Base-by-base conservation (phyloP, 2,329 filamentous ascomycete species). In the Cladosporium sp. region DNA sequence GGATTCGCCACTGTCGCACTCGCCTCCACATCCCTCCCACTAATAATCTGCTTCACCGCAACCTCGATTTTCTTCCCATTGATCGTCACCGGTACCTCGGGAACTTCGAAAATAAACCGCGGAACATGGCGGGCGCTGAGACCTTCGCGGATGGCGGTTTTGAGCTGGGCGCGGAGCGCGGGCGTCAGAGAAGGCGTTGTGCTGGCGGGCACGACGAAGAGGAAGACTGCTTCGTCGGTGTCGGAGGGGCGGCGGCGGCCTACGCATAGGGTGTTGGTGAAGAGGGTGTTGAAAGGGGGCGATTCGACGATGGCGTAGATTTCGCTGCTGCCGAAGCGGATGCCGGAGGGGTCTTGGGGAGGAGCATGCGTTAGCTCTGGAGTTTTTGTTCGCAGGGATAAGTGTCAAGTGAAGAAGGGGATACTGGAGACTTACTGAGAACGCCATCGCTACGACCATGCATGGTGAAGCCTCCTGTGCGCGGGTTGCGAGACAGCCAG, bases 301-400 rank as follows among this genome's bases (percentile, higher is more conserved):
- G 75, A 75, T 67, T 83, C 81, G n/a, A 79, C 77, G 54, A 84
- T 78, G n/a, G 76, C 74, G 72, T 84, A 83, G 61, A 83, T 80
- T 69, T 83, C 81, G 1, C 76, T 74, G 13, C 74, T 78, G 23
- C 81, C 81, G 62, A 83, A 83, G 28, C 81, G 78, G 64, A 83
- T 79, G 7, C 81, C 81, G 14, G 76, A 78, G 1, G 81, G 81
- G 66, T 83, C 71, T 74, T 28, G 28, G 28, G 30, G 30, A 36
- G 14, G 14, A 18, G 14, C 13, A 36, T 3, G 11, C 21, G 16
- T 23, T 18, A 21, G 14, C n/a, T 14, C 7, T 11, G 23, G 21
- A 23, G 46, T 18, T 13, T 63, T 32, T 11, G 30, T 32, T 32
- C n/a, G 10, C 5, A 32, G 30, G 30, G 30, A 10, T 32, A 11